Percentiles rank a stretch among this genome's conserved stretches.
These are phyloP conservation scores for Colletotrichum theobromicola DNA, from an alignment of 2,329 filamentous ascomycete species.

Conservation along the genomic window DNA sequence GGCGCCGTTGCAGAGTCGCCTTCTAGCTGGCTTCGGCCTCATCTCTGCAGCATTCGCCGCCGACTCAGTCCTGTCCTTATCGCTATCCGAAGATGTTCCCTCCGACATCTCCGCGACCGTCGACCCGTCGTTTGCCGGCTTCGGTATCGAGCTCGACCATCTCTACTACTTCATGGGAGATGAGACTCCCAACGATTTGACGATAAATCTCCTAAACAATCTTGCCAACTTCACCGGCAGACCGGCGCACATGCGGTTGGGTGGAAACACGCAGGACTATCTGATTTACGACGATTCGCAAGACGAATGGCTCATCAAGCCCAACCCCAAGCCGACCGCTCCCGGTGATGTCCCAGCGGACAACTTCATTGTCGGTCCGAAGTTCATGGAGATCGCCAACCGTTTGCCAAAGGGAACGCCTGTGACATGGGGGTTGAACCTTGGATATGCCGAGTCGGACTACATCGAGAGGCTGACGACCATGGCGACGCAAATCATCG, in stretches of 20 bases:
- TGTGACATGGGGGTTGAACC: slow-evolving; percentile 13
- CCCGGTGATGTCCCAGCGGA: slow-evolving; percentile 6
- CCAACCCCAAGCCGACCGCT: background rate
- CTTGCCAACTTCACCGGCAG: slow-evolving; percentile 16
- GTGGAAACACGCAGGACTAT: slow-evolving; percentile 19
- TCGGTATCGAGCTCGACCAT: slow-evolving; percentile 17
- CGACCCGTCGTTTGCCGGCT: slow-evolving; percentile 18
- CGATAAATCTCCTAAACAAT: slow-evolving; percentile 6
- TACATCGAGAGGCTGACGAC: slow-evolving; percentile 11
- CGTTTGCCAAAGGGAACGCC: slow-evolving; percentile 15
- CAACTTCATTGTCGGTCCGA: slow-evolving; percentile 16
- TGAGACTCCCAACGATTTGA: slow-evolving; percentile 11
- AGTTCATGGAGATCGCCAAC: slow-evolving; percentile 18
- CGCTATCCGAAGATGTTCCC: slow-evolving; percentile 6
- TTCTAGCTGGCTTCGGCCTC: slow-evolving; percentile 10
- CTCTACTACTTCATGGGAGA: slow-evolving; percentile 20
- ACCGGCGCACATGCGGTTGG: slow-evolving; percentile 6
- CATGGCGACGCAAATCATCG: slow-evolving; percentile 14
- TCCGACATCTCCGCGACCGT: background rate
- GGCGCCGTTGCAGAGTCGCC: slow-evolving; percentile 12
- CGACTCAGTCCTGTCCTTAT: background rate
- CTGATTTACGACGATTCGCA: slow-evolving; percentile 14
- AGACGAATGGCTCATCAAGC: slow-evolving; percentile 15
- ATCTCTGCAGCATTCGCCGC: slow-evolving; percentile 2
- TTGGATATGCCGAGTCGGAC: slow-evolving; percentile 10